Conservation (phyloP, 441 rosid genomes). For the Breynia disticha region DNA sequence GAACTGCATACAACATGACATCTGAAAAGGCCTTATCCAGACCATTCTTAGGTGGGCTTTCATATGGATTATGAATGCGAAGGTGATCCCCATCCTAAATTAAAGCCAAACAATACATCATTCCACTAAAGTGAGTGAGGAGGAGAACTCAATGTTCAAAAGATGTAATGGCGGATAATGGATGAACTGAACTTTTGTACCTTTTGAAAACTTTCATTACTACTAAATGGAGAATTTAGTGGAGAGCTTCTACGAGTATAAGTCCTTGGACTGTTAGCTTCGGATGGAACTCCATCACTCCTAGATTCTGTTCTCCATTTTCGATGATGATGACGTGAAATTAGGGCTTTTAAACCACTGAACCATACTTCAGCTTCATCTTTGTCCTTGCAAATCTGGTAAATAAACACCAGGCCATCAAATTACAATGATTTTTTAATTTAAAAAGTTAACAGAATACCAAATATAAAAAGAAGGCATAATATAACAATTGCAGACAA, state of each 20-base stretch:
- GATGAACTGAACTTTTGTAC: slow-evolving; percentile 26
- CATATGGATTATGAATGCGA: slow-evolving; percentile 78
- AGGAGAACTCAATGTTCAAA: slow-evolving; percentile 2
- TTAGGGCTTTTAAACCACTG: slow-evolving; percentile 89
- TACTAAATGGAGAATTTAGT: slow-evolving; percentile 80
- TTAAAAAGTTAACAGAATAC: neutral
- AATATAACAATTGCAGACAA: too few relatives aligned
- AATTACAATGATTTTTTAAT: neutral
- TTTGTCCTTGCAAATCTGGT: slow-evolving; percentile 48
- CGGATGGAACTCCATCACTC: slow-evolving; percentile 91
- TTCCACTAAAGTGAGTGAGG: slow-evolving; percentile 6
- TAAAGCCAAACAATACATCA: slow-evolving; percentile 10
- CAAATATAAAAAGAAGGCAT: too few relatives aligned
- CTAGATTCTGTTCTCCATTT: slow-evolving; percentile 82
- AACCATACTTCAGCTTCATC: slow-evolving; percentile 75
- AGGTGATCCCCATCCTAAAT: slow-evolving; percentile 70
- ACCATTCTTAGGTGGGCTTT: slow-evolving; percentile 86
- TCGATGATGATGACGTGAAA: slow-evolving; percentile 65
- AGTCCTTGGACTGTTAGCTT: slow-evolving; percentile 85
- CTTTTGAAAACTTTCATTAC: slow-evolving; percentile 81
- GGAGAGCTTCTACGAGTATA: slow-evolving; percentile 93
- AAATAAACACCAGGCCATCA: slow-evolving; percentile 13
- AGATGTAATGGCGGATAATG: neutral
- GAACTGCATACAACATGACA: slow-evolving; percentile 60
- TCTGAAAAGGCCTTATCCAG: slow-evolving; percentile 77